phyloP scores from a whole-genome alignment of 2,329 filamentous ascomycete genomes.

The Phaeomoniella chlamydospora region DNA sequence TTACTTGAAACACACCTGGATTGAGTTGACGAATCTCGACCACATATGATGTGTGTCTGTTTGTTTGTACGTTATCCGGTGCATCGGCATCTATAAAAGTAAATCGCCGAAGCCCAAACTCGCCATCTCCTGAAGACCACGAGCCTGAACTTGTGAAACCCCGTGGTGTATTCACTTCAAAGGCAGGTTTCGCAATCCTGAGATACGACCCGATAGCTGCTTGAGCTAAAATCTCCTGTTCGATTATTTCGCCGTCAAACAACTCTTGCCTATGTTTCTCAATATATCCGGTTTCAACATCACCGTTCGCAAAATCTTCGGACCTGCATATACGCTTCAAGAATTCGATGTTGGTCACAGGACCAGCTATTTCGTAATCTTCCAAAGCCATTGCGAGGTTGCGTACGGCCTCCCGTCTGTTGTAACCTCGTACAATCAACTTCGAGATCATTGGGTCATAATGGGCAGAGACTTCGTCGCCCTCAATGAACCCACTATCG shows the following conservation, averaged over 20 bases:
- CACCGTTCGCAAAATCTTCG: slow-evolving; percentile 66
- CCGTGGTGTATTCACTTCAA: no score
- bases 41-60: no score
- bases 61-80: slow-evolving; percentile 6
- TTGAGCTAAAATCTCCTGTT: slow-evolving; percentile 69
- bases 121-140: slow-evolving; percentile 9
- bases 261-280: slow-evolving; percentile 72
- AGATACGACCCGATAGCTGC: slow-evolving; percentile 64
- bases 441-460: slow-evolving; percentile 94
- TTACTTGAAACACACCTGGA: slow-evolving; percentile 33
- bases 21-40: slow-evolving; percentile 38
- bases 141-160: slow-evolving; percentile 5
- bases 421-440: slow-evolving; percentile 74
- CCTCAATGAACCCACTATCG: slow-evolving; percentile 82
- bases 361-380: slow-evolving; percentile 81
- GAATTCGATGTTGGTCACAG: slow-evolving; percentile 94
- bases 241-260: slow-evolving; percentile 48
- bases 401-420: slow-evolving; percentile 65
- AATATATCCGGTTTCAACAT: slow-evolving; percentile 94
- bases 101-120: slow-evolving; percentile 11
- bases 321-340: slow-evolving; percentile 75
- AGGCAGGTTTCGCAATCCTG: slow-evolving; percentile 23
- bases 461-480: slow-evolving; percentile 82
- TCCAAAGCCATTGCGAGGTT: slow-evolving; percentile 69
- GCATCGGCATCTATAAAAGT: slow-evolving; percentile 9